Evolutionary conservation across 2,329 filamentous ascomycete species (phyloP).

Genomic region (Helotiales sp.): DNA sequence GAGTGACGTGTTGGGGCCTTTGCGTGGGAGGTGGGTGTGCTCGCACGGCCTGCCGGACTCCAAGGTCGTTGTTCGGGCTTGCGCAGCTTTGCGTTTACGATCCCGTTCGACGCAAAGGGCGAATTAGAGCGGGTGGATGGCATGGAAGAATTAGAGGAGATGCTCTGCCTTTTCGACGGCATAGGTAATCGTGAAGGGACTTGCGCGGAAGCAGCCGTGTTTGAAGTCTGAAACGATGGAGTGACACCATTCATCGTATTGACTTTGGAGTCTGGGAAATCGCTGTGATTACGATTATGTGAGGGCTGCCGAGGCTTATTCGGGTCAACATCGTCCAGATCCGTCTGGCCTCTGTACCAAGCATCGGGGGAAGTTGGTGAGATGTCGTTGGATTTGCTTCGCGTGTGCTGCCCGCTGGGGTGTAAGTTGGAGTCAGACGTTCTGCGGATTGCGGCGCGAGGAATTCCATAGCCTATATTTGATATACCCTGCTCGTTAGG

Average conservation of each 20-base stretch:
- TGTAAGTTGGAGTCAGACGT: slow-evolving; percentile 72
- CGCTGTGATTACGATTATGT: slow-evolving; percentile 59
- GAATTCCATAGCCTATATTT: slow-evolving; percentile 61
- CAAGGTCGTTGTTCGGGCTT: slow-evolving; percentile 29
- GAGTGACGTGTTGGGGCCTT: slow-evolving; percentile 43
- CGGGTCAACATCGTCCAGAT: slow-evolving; percentile 39
- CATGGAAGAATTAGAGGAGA: slow-evolving; percentile 45
- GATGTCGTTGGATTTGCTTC: slow-evolving; percentile 56
- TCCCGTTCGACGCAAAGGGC: slow-evolving; percentile 47
- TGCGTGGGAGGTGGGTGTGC: slow-evolving; percentile 40
- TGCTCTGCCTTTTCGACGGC: slow-evolving; percentile 34
- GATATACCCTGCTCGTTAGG: slow-evolving; percentile 55
- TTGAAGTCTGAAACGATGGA: slow-evolving; percentile 30
- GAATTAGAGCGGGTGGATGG: slow-evolving; percentile 58
- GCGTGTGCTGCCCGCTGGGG: slow-evolving; percentile 47
- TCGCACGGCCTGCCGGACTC: slow-evolving; percentile 33
- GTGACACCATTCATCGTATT: slow-evolving; percentile 32
- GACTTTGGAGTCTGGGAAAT: slow-evolving; percentile 45
- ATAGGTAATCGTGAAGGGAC: slow-evolving; percentile 30
- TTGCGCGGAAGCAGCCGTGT: slow-evolving; percentile 11
- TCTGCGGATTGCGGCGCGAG: slow-evolving; percentile 51
- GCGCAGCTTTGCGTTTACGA: slow-evolving; percentile 33
- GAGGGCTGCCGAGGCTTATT: slow-evolving; percentile 37
- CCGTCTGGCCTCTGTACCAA: slow-evolving; percentile 56
- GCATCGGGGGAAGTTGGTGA: slow-evolving; percentile 66